Base-by-base conservation (phyloP, 2,329 filamentous ascomycete genomes). In the Parastagonospora nodorum region DNA sequence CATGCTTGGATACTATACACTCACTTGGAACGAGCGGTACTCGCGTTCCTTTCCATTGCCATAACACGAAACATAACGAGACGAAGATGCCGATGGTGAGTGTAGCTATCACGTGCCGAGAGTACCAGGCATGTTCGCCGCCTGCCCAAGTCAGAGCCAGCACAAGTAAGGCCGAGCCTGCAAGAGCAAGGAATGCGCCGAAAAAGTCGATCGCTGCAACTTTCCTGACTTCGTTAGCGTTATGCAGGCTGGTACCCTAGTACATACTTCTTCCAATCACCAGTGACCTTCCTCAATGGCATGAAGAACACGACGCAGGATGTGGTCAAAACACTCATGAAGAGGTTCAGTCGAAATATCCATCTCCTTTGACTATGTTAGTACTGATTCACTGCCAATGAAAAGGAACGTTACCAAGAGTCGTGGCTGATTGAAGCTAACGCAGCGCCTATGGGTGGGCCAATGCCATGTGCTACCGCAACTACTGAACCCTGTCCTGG, bases 11-110 rank as follows among this genome's bases (percentile, higher is more conserved):
- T 1, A 15, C 1, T 11, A 8, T 28, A 29, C 7, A 66, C 76
- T 64, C 56, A 29, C 84, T 75, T 32, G 82, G 82, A 67, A 85
- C 78, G 78, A 86, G 84, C 0, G 83, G 84, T 46, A 86, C 74
- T 4, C 69, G 63, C 0, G 83, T 82, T 15, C 81, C 71, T 60
- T 81, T 85, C 81, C 81, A 84, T 58, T 86, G 83, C 80, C 82
- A 84, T 2, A 82, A 40, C 7, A 78, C 65, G 47, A 84, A 84
- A 2, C 62, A 68, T 28, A 77, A 61, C 19, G 83, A 71, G 11
- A 76, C 74, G 1, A 75, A 48, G 15, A 84, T 33, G 0, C 84
- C 84, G 2, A 84, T 57, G 1, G 78, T 71, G 1, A 86, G 66
- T 0, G 83, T 78, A 0, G 77, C 72, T 16, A 84, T 73, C 4